These are phyloP conservation scores for Phalaenopsis aphrodite DNA, from an alignment of 106 monocot species.

Conservation along the genomic window DNA sequence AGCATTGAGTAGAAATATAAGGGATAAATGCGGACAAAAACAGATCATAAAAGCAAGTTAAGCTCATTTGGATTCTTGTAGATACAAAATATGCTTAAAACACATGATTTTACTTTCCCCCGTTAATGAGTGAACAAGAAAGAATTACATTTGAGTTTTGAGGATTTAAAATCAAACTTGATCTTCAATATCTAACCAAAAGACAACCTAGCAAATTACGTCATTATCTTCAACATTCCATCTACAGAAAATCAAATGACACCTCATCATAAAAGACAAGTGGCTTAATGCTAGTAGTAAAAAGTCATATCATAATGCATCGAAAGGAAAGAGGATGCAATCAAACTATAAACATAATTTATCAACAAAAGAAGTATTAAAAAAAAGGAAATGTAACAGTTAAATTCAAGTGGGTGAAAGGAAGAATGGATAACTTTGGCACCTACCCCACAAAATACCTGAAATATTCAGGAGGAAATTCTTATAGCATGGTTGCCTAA, in stretches of 20 bases:
- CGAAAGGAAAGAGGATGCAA: not conserved
- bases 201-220: not conserved
- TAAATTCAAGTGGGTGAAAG: not conserved
- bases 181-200: constrained; percentile 1
- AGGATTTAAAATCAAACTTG: not conserved
- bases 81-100: not conserved
- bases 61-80: not conserved
- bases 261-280: not conserved
- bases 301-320: not conserved
- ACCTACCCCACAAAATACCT: not conserved
- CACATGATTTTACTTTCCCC: not conserved
- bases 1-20: not conserved
- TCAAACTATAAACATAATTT: not conserved
- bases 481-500: not conserved
- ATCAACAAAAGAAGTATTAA: not conserved
- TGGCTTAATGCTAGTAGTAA: not conserved
- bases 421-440: not conserved
- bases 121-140: not conserved
- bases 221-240: not conserved
- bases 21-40: not conserved
- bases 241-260: not conserved
- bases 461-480: not conserved
- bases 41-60: not conserved
- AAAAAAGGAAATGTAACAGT: not conserved
- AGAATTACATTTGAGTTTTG: not conserved